Conservation (phyloP, 441 rosid genomes). For the Croton laevigatus region DNA sequence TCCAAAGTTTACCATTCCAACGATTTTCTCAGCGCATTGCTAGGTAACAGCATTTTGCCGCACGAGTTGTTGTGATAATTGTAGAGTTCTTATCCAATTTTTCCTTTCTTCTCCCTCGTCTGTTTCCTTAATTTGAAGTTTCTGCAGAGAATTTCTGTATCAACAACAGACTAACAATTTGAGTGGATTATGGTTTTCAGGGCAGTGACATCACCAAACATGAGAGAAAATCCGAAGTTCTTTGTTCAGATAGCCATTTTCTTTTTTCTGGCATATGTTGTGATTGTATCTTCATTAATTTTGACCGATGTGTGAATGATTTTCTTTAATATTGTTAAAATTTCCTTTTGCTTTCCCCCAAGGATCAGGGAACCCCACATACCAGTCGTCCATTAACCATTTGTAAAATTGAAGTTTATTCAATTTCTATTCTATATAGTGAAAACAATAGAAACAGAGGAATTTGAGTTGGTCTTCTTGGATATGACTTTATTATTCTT, state of each 20-base stretch:
- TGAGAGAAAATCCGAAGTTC: conserved; percentile 98
- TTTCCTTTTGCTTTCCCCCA: not conserved
- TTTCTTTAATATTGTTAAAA: not conserved
- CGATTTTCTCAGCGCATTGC: conserved; percentile 89
- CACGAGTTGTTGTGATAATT: not conserved
- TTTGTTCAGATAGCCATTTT: conserved; percentile 83
- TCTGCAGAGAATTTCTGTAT: not conserved
- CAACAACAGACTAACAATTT: not conserved
- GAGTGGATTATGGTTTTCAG: conserved; percentile 38
- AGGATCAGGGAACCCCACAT: conserved; percentile 7
- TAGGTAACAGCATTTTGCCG: conserved; percentile 40
- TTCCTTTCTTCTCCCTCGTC: not conserved
- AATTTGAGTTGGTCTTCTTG: conserved; percentile 1
- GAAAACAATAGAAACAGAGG: conserved; percentile 19
- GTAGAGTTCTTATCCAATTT: not conserved
- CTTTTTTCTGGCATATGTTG: conserved; percentile 88
- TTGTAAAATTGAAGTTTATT: conserved; percentile 9
- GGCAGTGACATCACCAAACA: conserved; percentile 96
- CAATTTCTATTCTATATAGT: conserved; percentile 15
- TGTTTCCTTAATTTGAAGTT: not conserved
- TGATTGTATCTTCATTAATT: conserved; percentile 89
- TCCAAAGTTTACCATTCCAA: conserved; percentile 94
- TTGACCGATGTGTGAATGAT: conserved; percentile 68
- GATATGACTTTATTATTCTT: not conserved
- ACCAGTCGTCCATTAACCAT: conserved; percentile 11